Evolutionary conservation across 2,329 filamentous ascomycete species (phyloP), one percentile per base, ranked within the genome.

Genomic region (Hansfordia pulvinata): DNA sequence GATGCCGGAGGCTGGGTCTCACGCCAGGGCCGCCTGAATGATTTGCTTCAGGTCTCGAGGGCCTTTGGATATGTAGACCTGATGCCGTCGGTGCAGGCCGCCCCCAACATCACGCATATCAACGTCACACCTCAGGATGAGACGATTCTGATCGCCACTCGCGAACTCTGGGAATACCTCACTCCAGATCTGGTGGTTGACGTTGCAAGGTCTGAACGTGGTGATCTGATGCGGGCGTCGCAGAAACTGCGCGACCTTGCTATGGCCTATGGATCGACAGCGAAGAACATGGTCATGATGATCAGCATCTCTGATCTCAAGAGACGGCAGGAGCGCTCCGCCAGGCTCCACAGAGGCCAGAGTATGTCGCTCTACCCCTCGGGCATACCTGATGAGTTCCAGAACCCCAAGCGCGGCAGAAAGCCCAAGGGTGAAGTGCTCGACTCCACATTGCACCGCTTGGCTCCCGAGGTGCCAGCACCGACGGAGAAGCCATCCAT

Each of bases 261-360:
- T 21, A 93, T 98, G 47, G 84, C 88, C 2, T 96, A 94, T 49
- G 90, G 90, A 28, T 83, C 88, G 9, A 86, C 76, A 2, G 79
- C 78, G 45, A 98, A 98, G 57, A 82, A 96, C 36, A 96, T 96
- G 86, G 84, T 98, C 23, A 96, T 96, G 88, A 83, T 98, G 62
- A 76, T 98, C 29, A 88, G 86, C 29, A 80, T 98, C 19, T 77
- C 80, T 29, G 86, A 96, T 45, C 60, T 98, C 28, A 88, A 93
- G 55, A 81, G 82, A 46, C 73, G 84, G 35, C 60, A 66, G 30
- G 81, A 92, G 47, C 71, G 80, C 36, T 80, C 77, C 28, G 44
- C 46, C 52, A 76, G 54, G 58, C 56, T 69, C 33, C 65, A 80
- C 50, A 69, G 83, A 30, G 83, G 82, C 20, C 75, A 85, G 42